Percentiles rank a stretch among this genome's conserved stretches.
Conservation (phyloP, 106 monocot genomes). For the Iris macrosiphon region DNA sequence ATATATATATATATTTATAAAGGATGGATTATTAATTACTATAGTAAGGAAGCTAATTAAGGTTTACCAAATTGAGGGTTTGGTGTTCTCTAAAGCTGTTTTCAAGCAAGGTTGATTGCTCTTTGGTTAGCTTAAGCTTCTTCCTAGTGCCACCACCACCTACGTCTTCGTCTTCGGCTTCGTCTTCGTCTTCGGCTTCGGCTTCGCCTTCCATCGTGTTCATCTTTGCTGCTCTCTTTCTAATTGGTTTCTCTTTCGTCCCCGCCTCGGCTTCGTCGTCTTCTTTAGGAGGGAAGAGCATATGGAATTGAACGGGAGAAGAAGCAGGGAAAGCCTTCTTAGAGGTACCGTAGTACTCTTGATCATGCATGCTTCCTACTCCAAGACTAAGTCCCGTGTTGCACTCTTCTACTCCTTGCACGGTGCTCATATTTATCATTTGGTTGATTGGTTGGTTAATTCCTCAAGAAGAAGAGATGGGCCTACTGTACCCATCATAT, state of each 20-base stretch:
- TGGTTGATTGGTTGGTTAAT: no score
- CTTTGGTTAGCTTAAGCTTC: conserved; percentile 47
- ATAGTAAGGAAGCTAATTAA: no score
- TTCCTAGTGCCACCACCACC: conserved; percentile 25
- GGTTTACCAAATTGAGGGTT: conserved; percentile 44
- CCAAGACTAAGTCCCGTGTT: conserved; percentile 28
- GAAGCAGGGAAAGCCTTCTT: no score
- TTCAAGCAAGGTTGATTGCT: conserved; percentile 52
- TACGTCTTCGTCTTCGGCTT: neutral
- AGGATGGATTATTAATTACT: no score
- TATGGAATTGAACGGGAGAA: conserved; percentile 10
- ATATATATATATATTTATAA: no score
- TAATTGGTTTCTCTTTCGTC: neutral
- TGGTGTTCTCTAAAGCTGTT: conserved; percentile 29
- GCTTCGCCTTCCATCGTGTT: neutral
- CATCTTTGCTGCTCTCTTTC: neutral
- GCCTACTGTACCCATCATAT: no score
- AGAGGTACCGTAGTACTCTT: neutral
- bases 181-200: neutral
- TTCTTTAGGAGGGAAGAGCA: conserved; percentile 13
- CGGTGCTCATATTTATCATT: conserved; percentile 3
- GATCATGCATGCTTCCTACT: conserved; percentile 13
- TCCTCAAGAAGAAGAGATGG: no score
- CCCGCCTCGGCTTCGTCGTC: conserved; percentile 9
- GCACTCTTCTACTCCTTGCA: conserved; percentile 31